A percentile compares a stretch with the other conserved stretches of the same genome.
Conservation (phyloP, 108 stramenopile genomes). For the Cyclotella baltica region DNA sequence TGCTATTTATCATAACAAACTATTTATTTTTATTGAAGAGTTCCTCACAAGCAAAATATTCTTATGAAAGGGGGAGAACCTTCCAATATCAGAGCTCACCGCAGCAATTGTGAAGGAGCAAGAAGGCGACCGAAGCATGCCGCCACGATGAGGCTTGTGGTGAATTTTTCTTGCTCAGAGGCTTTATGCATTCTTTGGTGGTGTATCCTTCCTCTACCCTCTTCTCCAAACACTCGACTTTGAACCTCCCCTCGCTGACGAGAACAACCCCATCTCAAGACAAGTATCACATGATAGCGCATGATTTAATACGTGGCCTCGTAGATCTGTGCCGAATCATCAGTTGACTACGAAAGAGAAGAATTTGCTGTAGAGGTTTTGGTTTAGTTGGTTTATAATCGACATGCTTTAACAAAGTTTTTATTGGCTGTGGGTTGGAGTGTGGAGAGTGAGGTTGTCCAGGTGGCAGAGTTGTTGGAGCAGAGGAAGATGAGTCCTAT, state of each 20-base stretch:
- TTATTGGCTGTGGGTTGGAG: conserved; percentile 96
- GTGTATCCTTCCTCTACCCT: conserved; percentile 43
- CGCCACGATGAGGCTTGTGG: no score
- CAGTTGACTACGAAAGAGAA: conserved; percentile 89
- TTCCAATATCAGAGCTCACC: no score
- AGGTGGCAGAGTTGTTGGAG: conserved; percentile 93
- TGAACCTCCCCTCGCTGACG: conserved; percentile 58
- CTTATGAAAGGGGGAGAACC: no score
- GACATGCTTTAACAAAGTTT: conserved; percentile 94
- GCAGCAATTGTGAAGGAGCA: no score
- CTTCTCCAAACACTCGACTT: conserved; percentile 75
- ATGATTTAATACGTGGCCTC: conserved; percentile 90
- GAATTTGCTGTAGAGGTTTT: conserved; percentile 96
- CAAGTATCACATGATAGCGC: conserved; percentile 94
- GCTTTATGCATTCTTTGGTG: no score
- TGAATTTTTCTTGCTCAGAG: no score
- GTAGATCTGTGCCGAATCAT: conserved; percentile 93
- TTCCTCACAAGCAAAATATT: no score
- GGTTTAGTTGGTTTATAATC: conserved; percentile 95
- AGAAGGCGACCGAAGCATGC: no score
- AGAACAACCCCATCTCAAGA: conserved; percentile 87
- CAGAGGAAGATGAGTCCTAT: conserved; percentile 91
- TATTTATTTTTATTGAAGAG: no score
- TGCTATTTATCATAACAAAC: no score
- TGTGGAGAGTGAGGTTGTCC: conserved; percentile 92